A percentile compares a stretch with the other conserved stretches of the same genome.
These are phyloP conservation scores for Xylariales sp. DNA, from an alignment of 2,329 filamentous ascomycete species.

Conservation along the genomic window DNA sequence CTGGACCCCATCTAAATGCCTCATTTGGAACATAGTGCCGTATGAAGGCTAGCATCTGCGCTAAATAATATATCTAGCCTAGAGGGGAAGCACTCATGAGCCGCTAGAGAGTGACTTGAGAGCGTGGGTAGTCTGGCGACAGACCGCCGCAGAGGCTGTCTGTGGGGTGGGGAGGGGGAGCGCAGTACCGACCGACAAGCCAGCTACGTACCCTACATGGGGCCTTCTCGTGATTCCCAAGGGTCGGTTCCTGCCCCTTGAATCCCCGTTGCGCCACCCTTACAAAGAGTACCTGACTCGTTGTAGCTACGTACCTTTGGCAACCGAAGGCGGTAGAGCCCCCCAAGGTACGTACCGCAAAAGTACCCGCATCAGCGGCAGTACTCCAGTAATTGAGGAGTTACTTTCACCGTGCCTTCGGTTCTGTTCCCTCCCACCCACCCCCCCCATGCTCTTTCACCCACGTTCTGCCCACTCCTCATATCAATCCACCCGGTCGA, in stretches of 20 bases:
- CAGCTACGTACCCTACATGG: no score
- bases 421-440: neutral
- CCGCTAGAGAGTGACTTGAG: no score
- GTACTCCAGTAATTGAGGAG: slow-evolving; percentile 1
- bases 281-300: neutral
- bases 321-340: no score
- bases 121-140: neutral
- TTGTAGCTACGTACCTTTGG: neutral
- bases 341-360: neutral
- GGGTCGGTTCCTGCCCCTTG: neutral
- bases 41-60: neutral
- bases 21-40: neutral
- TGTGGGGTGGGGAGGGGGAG: neutral
- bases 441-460: slow-evolving; percentile 3
- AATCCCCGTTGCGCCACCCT: no score
- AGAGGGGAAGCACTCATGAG: no score
- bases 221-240: neutral
- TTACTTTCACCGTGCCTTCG: slow-evolving; percentile 6
- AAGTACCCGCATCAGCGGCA: neutral
- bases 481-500: slow-evolving; percentile 8
- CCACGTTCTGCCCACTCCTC: slow-evolving; percentile 7
- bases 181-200: neutral
- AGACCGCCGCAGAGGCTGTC: neutral
- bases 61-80: neutral
- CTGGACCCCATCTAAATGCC: neutral